Evolutionary conservation across 371 early-diverging fungal species (phyloP).

Genomic region (Mortierella sp.): DNA sequence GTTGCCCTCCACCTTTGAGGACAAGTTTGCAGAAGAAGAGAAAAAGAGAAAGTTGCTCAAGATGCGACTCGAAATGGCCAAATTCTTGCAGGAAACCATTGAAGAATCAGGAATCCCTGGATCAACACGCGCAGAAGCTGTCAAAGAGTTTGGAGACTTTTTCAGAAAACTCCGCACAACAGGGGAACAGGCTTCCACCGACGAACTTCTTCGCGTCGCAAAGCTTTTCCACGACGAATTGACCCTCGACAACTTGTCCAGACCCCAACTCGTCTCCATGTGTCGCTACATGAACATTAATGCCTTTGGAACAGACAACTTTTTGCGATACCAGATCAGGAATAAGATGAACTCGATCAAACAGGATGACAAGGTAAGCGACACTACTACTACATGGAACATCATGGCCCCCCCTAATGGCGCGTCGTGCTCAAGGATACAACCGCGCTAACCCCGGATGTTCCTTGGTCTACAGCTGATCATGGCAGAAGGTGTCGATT

Average conservation of each 20-base stretch:
- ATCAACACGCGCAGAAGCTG: slow-evolving; percentile 64
- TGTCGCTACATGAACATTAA: slow-evolving; percentile 94
- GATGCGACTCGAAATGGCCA: slow-evolving; percentile 94
- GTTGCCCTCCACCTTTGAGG: slow-evolving; percentile 96
- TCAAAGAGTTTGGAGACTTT: slow-evolving; percentile 83
- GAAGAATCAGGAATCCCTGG: slow-evolving; percentile 81
- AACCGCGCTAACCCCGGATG: neutral
- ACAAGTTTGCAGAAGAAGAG: slow-evolving; percentile 92
- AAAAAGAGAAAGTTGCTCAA: slow-evolving; percentile 88
- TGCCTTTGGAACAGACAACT: slow-evolving; percentile 96
- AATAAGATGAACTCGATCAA: slow-evolving; percentile 86
- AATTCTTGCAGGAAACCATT: slow-evolving; percentile 95
- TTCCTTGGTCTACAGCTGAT: slow-evolving; percentile 66
- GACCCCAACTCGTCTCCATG: slow-evolving; percentile 95
- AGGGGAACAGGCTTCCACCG: slow-evolving; percentile 86
- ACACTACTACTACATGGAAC: neutral
- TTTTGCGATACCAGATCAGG: slow-evolving; percentile 90
- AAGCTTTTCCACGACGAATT: slow-evolving; percentile 91
- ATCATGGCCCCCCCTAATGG: neutral
- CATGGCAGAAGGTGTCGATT: slow-evolving; percentile 88
- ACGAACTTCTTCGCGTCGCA: slow-evolving; percentile 86
- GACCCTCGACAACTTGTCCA: slow-evolving; percentile 91
- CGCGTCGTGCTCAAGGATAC: too few relatives aligned
- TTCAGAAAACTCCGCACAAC: slow-evolving; percentile 88
- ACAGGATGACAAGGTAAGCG: slow-evolving; percentile 84